Conservation (phyloP, 1,284 basidiomycete species). For the Sporisorium iseilematis-ciliati region DNA sequence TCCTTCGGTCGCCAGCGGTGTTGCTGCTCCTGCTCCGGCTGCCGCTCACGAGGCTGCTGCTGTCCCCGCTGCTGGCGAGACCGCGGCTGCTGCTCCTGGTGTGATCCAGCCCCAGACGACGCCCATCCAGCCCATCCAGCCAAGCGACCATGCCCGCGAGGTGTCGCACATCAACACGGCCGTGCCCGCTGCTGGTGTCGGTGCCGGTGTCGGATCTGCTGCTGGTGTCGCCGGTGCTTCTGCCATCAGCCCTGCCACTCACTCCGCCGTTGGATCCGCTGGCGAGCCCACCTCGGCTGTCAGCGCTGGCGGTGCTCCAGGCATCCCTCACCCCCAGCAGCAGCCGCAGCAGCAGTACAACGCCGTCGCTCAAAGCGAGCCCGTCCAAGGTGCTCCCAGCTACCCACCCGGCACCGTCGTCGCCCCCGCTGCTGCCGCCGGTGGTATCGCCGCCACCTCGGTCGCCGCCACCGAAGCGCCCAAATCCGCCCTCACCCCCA, state of each 20-base stretch:
- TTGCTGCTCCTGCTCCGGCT: slow-evolving; percentile 18
- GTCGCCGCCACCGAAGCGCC: slow-evolving; percentile 26
- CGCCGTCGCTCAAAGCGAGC: slow-evolving; percentile 19
- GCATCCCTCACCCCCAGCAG: slow-evolving; percentile 17
- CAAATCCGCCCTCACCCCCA: slow-evolving; percentile 44
- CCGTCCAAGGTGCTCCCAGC: slow-evolving; percentile 8
- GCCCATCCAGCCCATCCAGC: slow-evolving; percentile 36
- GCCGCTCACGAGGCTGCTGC: too few species aligned
- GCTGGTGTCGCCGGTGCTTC: slow-evolving; percentile 18
- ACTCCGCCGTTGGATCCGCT: slow-evolving; percentile 4
- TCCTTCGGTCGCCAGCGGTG: slow-evolving; percentile 33
- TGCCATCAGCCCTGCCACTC: slow-evolving; percentile 15
- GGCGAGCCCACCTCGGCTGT: slow-evolving; percentile 20
- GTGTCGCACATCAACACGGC: slow-evolving; percentile 37
- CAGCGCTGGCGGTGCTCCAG: slow-evolving; percentile 8
- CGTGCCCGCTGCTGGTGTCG: slow-evolving; percentile 29
- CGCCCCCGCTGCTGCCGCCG: slow-evolving; percentile 16
- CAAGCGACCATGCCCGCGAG: slow-evolving; percentile 25
- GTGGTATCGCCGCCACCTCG: slow-evolving; percentile 23
- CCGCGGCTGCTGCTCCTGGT: slow-evolving; percentile 27
- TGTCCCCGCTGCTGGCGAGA: slow-evolving; percentile 5
- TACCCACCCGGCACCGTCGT: slow-evolving; percentile 15
- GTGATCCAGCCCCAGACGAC: slow-evolving; percentile 32
- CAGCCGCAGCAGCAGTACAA: slow-evolving; percentile 21
- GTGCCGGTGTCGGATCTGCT: slow-evolving; percentile 17